Percentiles rank a stretch among this genome's conserved stretches.
Evolutionary conservation across 2,329 filamentous ascomycete species (phyloP).

Genomic region (Tolypocladium amazonense): DNA sequence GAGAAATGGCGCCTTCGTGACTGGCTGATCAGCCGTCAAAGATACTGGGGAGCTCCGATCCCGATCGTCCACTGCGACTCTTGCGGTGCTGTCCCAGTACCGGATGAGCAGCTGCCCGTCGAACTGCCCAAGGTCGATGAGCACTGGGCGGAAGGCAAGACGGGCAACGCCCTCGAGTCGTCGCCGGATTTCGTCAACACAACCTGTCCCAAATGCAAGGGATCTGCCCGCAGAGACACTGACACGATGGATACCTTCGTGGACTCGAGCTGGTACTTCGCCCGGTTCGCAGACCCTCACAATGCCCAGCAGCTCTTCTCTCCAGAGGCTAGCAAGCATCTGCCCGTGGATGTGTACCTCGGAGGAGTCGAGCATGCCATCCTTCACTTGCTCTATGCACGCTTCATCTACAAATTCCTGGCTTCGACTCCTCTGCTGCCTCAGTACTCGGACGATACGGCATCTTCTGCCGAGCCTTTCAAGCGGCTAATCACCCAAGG

Average conservation of each 20-base stretch:
- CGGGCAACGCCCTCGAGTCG: constrained; percentile 67
- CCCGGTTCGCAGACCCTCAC: constrained; percentile 64
- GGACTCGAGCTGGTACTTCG: constrained; percentile 89
- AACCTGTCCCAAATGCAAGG: constrained; percentile 61
- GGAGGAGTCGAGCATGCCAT: constrained; percentile 89
- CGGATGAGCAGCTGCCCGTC: constrained; percentile 66
- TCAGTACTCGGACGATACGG: constrained; percentile 19
- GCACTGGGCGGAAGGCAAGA: constrained; percentile 57
- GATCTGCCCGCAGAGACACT: constrained; percentile 67
- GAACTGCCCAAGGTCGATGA: constrained; percentile 57
- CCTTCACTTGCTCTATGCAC: constrained; percentile 76
- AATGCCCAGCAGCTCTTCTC: constrained; percentile 54
- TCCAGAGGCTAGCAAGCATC: constrained; percentile 41
- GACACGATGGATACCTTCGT: constrained; percentile 97
- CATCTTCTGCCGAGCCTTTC: constrained; percentile 59
- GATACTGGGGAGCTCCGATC: constrained; percentile 87
- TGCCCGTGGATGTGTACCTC: constrained; percentile 81
- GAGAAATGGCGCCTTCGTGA: constrained; percentile 76
- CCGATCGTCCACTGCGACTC: constrained; percentile 72
- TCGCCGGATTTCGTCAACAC: constrained; percentile 66
- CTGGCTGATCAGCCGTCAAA: constrained; percentile 85
- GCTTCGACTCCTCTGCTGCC: constrained; percentile 42
- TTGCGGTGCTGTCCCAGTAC: constrained; percentile 73
- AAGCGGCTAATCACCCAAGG: constrained; percentile 75
- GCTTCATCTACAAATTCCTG: constrained; percentile 85